Conservation (phyloP, 1,284 basidiomycete genomes). For the Bondarzewia mesenterica region DNA sequence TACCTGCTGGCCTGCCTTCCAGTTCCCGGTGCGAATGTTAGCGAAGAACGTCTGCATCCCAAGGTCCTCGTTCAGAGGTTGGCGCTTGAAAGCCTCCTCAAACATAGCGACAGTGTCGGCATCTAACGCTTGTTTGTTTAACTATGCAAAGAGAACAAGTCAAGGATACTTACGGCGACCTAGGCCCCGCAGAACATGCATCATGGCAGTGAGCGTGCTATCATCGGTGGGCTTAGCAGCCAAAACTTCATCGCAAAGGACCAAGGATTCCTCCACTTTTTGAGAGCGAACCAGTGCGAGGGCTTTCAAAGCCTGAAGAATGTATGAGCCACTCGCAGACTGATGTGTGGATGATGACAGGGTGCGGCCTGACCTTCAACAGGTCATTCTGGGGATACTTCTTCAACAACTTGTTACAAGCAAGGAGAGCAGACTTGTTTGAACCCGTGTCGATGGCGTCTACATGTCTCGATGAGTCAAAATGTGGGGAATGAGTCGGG, state of each 20-base stretch:
- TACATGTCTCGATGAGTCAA: too few species aligned
- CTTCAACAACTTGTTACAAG: constrained; percentile 81
- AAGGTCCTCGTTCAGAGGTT: constrained; percentile 74
- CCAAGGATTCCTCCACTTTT: constrained; percentile 73
- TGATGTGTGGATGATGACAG: not conserved
- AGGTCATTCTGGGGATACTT: constrained; percentile 67
- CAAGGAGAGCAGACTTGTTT: constrained; percentile 75
- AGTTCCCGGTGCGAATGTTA: constrained; percentile 66
- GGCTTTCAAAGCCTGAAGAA: constrained; percentile 67
- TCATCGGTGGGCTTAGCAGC: constrained; percentile 62
- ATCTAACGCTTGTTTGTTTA: constrained; percentile 32
- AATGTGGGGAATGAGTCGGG: not conserved
- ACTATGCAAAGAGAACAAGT: not conserved
- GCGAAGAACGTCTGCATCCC: constrained; percentile 79
- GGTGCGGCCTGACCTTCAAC: constrained; percentile 47
- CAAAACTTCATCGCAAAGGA: constrained; percentile 74
- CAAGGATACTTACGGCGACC: constrained; percentile 56
- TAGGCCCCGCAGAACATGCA: constrained; percentile 69
- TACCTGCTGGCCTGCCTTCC: constrained; percentile 78
- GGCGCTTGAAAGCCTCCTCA: constrained; percentile 70
- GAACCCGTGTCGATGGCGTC: constrained; percentile 79
- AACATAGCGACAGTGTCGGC: constrained; percentile 74
- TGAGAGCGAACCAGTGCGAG: constrained; percentile 74
- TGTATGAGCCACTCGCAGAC: not conserved
- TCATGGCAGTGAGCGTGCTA: constrained; percentile 67